phyloP scores from a whole-genome alignment of 176 grass and related monocot genomes.

The Neostapfia colusana region DNA sequence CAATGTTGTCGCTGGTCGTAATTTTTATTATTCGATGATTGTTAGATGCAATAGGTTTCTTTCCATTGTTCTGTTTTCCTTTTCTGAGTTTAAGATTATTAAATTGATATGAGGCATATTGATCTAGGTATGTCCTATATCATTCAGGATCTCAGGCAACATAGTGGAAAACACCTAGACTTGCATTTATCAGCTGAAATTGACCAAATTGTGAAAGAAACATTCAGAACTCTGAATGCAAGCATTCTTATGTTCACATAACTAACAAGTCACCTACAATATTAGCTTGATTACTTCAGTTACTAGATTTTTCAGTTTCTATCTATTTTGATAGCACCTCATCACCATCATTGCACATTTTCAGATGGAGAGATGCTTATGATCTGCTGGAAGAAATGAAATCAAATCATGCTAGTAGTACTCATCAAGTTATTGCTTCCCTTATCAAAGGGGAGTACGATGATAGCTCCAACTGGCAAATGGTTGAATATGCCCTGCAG shows the following conservation, averaged over 20 bases:
- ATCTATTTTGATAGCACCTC: conserved; percentile 17
- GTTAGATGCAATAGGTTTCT: background rate
- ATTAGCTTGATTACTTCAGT: conserved; percentile 2
- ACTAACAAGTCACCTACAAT: conserved; percentile 2
- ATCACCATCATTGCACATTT: conserved; percentile 19
- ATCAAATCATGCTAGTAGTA: conserved; percentile 61
- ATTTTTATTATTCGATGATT: background rate
- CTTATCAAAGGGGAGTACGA: conserved; percentile 94
- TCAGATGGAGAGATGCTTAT: conserved; percentile 83
- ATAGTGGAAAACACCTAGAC: background rate
- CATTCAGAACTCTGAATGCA: conserved; percentile 3
- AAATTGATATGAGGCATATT: conserved; percentile 8
- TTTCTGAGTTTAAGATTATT: conserved; percentile 14
- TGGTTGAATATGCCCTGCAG: conserved; percentile 85
- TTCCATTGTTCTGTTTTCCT: background rate
- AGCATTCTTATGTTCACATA: background rate
- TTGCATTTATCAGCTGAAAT: background rate
- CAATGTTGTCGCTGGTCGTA: conserved; percentile 4
- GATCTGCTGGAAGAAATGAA: conserved; percentile 92
- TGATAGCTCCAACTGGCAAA: conserved; percentile 91
- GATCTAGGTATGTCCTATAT: conserved; percentile 3
- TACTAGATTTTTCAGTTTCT: conserved; percentile 12
- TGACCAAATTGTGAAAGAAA: background rate
- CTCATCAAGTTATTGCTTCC: conserved; percentile 79
- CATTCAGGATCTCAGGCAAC: conserved; percentile 23